Evolutionary conservation across 495 filamentous ascomycete genomes (phyloP).

Genomic region (Aspergillus ellipticus): DNA sequence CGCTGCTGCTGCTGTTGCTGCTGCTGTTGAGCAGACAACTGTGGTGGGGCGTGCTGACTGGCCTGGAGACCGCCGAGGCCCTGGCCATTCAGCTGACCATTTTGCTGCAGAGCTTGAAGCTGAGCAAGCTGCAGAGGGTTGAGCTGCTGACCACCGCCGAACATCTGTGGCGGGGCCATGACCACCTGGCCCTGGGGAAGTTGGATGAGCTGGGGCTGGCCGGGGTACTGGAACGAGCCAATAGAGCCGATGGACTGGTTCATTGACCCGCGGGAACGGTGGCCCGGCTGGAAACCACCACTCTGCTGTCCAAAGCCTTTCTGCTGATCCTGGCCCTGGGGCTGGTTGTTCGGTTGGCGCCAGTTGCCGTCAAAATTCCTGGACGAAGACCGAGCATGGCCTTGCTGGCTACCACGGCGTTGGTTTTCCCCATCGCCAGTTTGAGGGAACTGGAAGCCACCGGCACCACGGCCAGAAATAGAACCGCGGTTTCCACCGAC

Average conservation of each 20-base stretch:
- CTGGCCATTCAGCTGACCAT: conserved; percentile 78
- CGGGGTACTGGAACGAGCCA: conserved; percentile 84
- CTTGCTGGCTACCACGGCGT: conserved; percentile 63
- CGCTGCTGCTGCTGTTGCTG: conserved; percentile 83
- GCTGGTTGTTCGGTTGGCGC: conserved; percentile 78
- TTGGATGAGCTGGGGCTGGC: conserved; percentile 88
- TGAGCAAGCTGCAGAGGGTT: conserved; percentile 87
- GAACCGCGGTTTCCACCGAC: conserved; percentile 55
- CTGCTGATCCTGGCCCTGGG: conserved; percentile 50
- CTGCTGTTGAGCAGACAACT: conserved; percentile 52
- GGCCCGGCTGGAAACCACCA: conserved; percentile 80
- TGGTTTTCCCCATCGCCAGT: conserved; percentile 63
- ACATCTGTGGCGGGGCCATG: conserved; percentile 68
- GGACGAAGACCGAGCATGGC: conserved; percentile 75
- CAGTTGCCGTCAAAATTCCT: conserved; percentile 98
- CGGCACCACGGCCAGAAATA: conserved; percentile 55
- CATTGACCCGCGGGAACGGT: conserved; percentile 80
- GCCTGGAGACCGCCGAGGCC: conserved; percentile 59
- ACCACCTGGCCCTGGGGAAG: conserved; percentile 79
- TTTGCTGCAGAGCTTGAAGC: conserved; percentile 81
- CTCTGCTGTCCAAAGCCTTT: conserved; percentile 62
- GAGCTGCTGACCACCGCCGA: conserved; percentile 74
- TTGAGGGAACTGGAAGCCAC: conserved; percentile 68
- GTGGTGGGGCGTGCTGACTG: conserved; percentile 72
- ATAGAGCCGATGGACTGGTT: conserved; percentile 82